Evolutionary conservation across 768 basidiomycete genomes (phyloP).

Genomic region (Rhizopogon vulgaris): DNA sequence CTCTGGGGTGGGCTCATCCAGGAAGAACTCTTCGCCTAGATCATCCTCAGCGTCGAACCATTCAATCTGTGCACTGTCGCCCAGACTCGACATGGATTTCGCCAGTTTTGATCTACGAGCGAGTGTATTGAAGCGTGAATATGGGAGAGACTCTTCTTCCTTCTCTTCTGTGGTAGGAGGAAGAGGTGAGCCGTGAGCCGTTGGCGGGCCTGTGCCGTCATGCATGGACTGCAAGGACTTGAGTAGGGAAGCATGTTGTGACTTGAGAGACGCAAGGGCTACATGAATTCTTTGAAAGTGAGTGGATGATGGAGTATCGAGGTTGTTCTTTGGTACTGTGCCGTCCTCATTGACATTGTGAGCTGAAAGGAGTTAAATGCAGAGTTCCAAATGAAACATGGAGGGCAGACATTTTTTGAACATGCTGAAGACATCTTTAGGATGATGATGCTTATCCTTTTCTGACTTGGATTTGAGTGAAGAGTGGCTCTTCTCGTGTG

Average conservation of each 20-base stretch:
- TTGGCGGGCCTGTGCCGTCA: conserved; percentile 20
- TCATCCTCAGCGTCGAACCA: conserved; percentile 74
- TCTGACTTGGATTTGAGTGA: conserved; percentile 32
- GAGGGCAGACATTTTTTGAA: conserved; percentile 55
- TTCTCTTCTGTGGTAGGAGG: conserved; percentile 47
- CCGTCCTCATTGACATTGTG: conserved; percentile 23
- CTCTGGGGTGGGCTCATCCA: conserved; percentile 39
- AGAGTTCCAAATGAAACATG: conserved; percentile 11
- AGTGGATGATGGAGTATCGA: conserved; percentile 12
- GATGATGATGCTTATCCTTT: conserved; percentile 37
- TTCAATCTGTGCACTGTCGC: conserved; percentile 45
- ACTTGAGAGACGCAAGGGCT: conserved; percentile 48
- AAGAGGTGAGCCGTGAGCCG: conserved; percentile 27
- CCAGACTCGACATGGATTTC: conserved; percentile 43
- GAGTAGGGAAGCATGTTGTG: conserved; percentile 50
- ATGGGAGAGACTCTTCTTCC: conserved; percentile 21
- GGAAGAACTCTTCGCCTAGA: conserved; percentile 50
- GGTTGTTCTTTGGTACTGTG: conserved; percentile 9
- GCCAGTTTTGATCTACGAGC: conserved; percentile 34
- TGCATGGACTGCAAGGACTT: conserved; percentile 34
- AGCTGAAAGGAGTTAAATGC: conserved; percentile 3
- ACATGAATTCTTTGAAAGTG: conserved; percentile 39
- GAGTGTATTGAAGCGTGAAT: conserved; percentile 18
- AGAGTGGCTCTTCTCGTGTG: conserved; percentile 30
- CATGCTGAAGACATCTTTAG: conserved; percentile 43